Evolutionary conservation across 2,329 filamentous ascomycete genomes (phyloP), one percentile per base, ranked within the genome.

Genomic region (Beauveria sp.): DNA sequence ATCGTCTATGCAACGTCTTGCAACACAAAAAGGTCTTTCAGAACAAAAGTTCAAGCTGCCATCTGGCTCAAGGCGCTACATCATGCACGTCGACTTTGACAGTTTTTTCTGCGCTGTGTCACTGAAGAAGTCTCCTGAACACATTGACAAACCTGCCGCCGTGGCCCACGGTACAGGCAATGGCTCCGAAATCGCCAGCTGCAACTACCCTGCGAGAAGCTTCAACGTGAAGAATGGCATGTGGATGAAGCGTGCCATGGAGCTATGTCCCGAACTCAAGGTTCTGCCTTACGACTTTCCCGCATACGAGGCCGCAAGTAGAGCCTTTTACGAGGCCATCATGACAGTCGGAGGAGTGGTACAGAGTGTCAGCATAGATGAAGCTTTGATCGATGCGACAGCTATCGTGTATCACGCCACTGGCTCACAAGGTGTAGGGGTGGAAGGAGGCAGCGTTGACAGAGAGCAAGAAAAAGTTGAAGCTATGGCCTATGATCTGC

Each of bases 101-200:
- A 95, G 92, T 73, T 99, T 99, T 76, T 99, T 99, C 74, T 96
- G 93, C 63, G 91, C 96, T 0, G 91, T 99, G 0, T 97, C 95
- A 0, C 71, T 86, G 16, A 91, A 92, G 68, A 89, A 86, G 60
- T 81, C 87, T 26, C 92, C 93, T 0, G 86, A 96, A 22, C 88
- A 85, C 64, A 78, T 80, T 45, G 87, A 90, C 56, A 93, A 92
- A 69, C 95, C 96, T 0, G 86, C 89, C 2, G 95, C 90, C 1
- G 90, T 99, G 40, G 93, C 95, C 4, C 95, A 99, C 70, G 89
- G 93, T 5, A 83, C 83, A 50, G 93, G 93, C 0, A 85, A 84
- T 26, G 91, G 91, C 0, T 96, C 93, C 0, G 95, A 99, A 71
- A 98, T 99, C 69, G 95, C 95, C 24, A 97, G 93, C 66, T 99